phyloP scores from a whole-genome alignment of 1,139 yeast species.

The Nakaseomyces uthaithaninus region DNA sequence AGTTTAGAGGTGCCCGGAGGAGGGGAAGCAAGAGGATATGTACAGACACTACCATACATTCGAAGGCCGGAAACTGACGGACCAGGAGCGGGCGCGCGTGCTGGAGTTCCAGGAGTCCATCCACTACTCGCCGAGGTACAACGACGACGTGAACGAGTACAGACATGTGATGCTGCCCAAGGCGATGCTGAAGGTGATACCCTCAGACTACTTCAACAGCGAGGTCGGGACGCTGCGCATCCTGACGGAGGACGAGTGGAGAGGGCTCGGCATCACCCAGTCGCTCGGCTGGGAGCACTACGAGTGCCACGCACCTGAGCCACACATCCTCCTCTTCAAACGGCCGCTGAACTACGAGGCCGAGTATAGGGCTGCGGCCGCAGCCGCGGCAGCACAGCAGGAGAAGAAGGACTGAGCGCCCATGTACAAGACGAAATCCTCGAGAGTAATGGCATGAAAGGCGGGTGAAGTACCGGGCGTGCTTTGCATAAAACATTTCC shows the following conservation, averaged over 20 bases:
- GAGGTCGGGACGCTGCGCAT: conserved; percentile 92
- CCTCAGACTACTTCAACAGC: conserved; percentile 91
- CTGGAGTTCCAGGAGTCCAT: conserved; percentile 90
- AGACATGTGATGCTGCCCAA: conserved; percentile 97
- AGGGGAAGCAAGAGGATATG: conserved; percentile 16
- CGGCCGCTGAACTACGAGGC: conserved; percentile 40
- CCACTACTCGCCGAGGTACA: conserved; percentile 86
- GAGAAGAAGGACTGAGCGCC: conserved; percentile 10
- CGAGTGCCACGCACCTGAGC: conserved; percentile 98
- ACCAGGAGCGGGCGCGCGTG: conserved; percentile 75
- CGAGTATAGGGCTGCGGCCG: conserved; percentile 29
- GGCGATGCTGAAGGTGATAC: conserved; percentile 88
- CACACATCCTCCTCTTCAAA: conserved; percentile 88
- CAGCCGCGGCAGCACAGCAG: conserved; percentile 24
- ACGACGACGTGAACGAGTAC: conserved; percentile 82
- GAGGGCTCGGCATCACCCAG: conserved; percentile 96
- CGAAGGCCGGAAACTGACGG: conserved; percentile 61
- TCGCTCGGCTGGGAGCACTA: conserved; percentile 98
- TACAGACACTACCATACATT: conserved; percentile 32
- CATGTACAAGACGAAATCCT: conserved; percentile 21
- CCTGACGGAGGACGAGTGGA: conserved; percentile 92
- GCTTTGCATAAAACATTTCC: no score
- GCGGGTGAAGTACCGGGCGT: no score
- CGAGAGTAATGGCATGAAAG: no score
- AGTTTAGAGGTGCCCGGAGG: background rate